These are phyloP conservation scores for Cryptosporidium viatorum DNA, from an alignment of 169 alveolate genomes.

Conservation along the genomic window DNA sequence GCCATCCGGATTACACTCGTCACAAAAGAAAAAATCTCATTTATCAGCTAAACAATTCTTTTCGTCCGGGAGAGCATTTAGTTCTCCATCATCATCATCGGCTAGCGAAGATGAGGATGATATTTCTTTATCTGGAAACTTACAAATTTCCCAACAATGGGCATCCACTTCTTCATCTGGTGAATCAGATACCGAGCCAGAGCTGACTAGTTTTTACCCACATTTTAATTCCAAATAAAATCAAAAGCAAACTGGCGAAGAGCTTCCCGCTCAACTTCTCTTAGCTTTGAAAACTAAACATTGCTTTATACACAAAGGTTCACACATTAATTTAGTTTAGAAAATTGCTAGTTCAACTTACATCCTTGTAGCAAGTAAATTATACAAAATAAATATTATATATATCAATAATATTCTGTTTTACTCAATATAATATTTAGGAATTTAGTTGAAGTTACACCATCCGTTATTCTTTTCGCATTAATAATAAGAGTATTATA, in stretches of 20 bases:
- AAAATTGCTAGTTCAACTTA: background rate
- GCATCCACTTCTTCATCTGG: conserved; percentile 60
- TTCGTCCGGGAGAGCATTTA: conserved; percentile 71
- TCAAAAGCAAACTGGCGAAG: background rate
- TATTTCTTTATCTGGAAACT: conserved; percentile 35
- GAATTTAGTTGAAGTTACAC: background rate
- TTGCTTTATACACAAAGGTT: background rate
- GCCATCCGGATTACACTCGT: background rate
- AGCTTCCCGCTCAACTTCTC: background rate
- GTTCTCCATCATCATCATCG: conserved; percentile 37
- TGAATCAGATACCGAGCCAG: conserved; percentile 72
- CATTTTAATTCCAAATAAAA: conserved; percentile 61
- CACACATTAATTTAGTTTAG: background rate
- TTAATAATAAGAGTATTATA: too few species aligned
- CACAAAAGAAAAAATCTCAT: conserved; percentile 51
- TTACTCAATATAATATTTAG: too few species aligned
- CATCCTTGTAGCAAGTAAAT: background rate
- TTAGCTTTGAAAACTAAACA: background rate
- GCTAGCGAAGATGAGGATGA: conserved; percentile 59
- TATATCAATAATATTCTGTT: too few species aligned
- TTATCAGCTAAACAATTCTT: conserved; percentile 69
- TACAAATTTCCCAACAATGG: conserved; percentile 68
- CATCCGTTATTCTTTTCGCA: too few species aligned
- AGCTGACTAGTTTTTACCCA: conserved; percentile 68
- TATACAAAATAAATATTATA: background rate